Base-by-base conservation (phyloP, 345 rosid species). In the Durio zibethinus region DNA sequence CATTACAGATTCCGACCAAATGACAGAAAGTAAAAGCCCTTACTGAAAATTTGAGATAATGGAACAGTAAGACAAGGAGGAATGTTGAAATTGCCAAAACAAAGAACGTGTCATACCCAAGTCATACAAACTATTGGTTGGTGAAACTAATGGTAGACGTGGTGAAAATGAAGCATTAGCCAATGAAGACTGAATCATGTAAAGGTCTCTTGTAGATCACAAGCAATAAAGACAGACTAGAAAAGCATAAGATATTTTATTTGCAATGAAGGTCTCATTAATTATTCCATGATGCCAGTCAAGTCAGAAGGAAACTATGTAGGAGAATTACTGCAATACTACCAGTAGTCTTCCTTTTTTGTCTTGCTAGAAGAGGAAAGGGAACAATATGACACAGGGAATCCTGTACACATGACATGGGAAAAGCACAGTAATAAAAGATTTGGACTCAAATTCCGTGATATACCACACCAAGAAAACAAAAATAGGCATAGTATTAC, bases 311-410 rank as follows among this genome's bases (percentile, higher is more conserved):
- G 27, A 29, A 70, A 70, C 15, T 29, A 16, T 27, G 38, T 29
- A 6, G 43, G 43, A 50, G 38, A 31, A 71, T 50, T 50, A 48
- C 36, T 71, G 42, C 74, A 71, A 50, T 50, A 10, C 57, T 50
- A 47, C 73, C 31, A 2, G 15, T 69, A 27, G 60, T 71, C 74
- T 50, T 50, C 74, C 18, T 71, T 71, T 50, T 43, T 50, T 71
- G 60, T 71, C 60, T 71, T 71, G 60, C 18, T 50, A 71, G 74
- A 71, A 20, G 43, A 50, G 74, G 60, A 71, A 71, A 48, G 16
- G 16, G 74, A 70, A 48, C 42, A 29, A 27, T 31, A 9, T 70
- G 42, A 48, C 74, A 48, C 9, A 48, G 42, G 14, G 29, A 71
- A 71, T 50, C 60, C 50, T 50, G 43, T 50, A 35, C 60, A 50